Percentiles rank a stretch among this genome's conserved stretches.
Evolutionary conservation across 371 early-diverging fungal genomes (phyloP).

Genomic region (Smittium culicis): DNA sequence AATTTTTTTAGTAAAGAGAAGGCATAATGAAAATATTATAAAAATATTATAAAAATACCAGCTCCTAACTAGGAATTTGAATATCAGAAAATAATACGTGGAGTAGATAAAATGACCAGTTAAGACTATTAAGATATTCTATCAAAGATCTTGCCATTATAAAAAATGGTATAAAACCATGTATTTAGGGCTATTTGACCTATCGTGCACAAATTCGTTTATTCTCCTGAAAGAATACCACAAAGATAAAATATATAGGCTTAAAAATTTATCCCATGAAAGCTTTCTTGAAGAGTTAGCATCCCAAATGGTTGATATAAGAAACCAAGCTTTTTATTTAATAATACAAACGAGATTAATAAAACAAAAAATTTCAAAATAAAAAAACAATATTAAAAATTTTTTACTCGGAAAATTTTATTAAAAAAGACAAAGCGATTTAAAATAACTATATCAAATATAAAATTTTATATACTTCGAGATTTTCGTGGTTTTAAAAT

Average conservation of each 20-base stretch:
- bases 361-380: neutral
- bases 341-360: neutral
- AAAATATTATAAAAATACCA: neutral
- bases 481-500: neutral
- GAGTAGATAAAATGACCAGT: neutral
- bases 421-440: too few species aligned
- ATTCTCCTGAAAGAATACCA: too few species aligned
- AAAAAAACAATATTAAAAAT: too few species aligned
- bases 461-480: too few species aligned
- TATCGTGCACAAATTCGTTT: too few species aligned
- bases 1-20: neutral
- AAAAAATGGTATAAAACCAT: neutral
- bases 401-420: too few species aligned
- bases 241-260: neutral
- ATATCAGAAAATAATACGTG: neutral
- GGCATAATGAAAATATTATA: neutral
- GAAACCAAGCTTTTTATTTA: neutral
- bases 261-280: neutral
- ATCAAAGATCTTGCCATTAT: neutral
- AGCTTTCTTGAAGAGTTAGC: neutral
- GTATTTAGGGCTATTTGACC: neutral
- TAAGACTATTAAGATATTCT: neutral
- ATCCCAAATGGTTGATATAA: neutral
- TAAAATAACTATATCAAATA: too few species aligned
- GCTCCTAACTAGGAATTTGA: neutral